Percentiles rank a stretch among this genome's conserved stretches.
phyloP scores from a whole-genome alignment of 768 basidiomycete genomes.

The Xanthoconium purpureum region DNA sequence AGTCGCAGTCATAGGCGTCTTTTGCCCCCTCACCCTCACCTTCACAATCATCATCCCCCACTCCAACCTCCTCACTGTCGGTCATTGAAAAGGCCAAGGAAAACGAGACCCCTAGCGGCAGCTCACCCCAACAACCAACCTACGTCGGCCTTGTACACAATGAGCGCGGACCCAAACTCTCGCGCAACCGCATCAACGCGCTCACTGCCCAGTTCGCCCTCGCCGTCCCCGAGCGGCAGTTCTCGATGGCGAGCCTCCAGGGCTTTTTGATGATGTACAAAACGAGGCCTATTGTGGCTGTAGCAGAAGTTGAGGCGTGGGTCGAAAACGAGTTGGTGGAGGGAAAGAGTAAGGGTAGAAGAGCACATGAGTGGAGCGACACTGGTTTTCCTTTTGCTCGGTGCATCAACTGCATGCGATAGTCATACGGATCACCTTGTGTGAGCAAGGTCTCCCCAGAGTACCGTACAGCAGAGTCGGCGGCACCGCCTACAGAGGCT shows the following conservation, averaged over 20 bases:
- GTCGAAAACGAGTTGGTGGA: constrained; percentile 41
- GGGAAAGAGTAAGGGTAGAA: background rate
- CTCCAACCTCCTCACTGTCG: background rate
- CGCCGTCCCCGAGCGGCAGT: constrained; percentile 44
- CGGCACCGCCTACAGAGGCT: too few species aligned
- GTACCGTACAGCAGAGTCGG: too few species aligned
- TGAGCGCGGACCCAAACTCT: constrained; percentile 40
- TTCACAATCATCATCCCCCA: too few species aligned
- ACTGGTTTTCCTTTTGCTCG: too few species aligned
- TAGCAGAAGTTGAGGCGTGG: constrained; percentile 45
- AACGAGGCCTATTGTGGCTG: constrained; percentile 53
- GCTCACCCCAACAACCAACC: background rate
- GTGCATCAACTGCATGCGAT: background rate
- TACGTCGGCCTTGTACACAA: constrained; percentile 25
- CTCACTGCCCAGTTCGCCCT: constrained; percentile 59
- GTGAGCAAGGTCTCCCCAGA: too few species aligned
- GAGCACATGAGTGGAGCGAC: background rate
- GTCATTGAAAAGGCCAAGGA: constrained; percentile 15
- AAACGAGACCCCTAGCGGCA: too few species aligned
- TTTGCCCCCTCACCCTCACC: too few species aligned
- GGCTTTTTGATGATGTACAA: constrained; percentile 73
- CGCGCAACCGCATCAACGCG: constrained; percentile 34
- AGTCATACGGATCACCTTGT: background rate
- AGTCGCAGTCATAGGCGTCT: background rate
- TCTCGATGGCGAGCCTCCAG: constrained; percentile 44